Base-by-base conservation (phyloP, 345 rosid species). In the Viola odorata region DNA sequence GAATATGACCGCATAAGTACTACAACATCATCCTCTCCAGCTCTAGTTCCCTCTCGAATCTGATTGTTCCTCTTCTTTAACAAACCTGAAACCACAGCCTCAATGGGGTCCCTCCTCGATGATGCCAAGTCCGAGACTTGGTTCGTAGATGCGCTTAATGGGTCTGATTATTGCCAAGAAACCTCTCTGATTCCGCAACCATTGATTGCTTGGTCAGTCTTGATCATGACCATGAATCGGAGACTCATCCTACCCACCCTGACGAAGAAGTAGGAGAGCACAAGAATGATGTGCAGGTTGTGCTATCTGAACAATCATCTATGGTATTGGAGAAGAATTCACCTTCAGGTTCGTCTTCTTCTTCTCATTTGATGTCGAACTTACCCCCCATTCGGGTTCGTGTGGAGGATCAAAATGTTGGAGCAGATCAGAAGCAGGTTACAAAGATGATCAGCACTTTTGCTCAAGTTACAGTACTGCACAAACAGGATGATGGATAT, bases 121-220 rank as follows among this genome's bases (percentile, higher is more conserved):
- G 86, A 80, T 50, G 71, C 89, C 13, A 88, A 88, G 72, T 86
- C 87, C 1, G 90, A 91, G 52, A 81, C 87, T 0, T 91, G 95
- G 98, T 86, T 91, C 58, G 83, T 88, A 3, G 95, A 91, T 63
- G 95, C 91, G 11, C 81, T 88, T 60, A 91, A 88, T 64, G 85
- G 82, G 15, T 72, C 91, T 0, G 77, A 7, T 58, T 88, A 53
- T 73, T 91, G 48, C 91, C 91, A 36, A 77, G 88, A 8, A 83
- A 87, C 40, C 53, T 73, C 37, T 88, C 95, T 0, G 91, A 91
- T 60, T 79, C 96, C 23, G 83, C 84, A 13, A 66, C 87, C 52
- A 61, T 78, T 58, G 79, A 71, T 3, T 73, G 73, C 57, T 75
- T 91, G 41, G 62, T 86, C 60, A 80, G 78, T 81, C 87, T 85